These are phyloP conservation scores for Nadsonia starkeyi-henricii DNA, from an alignment of 1,139 yeast species.

Conservation along the genomic window DNA sequence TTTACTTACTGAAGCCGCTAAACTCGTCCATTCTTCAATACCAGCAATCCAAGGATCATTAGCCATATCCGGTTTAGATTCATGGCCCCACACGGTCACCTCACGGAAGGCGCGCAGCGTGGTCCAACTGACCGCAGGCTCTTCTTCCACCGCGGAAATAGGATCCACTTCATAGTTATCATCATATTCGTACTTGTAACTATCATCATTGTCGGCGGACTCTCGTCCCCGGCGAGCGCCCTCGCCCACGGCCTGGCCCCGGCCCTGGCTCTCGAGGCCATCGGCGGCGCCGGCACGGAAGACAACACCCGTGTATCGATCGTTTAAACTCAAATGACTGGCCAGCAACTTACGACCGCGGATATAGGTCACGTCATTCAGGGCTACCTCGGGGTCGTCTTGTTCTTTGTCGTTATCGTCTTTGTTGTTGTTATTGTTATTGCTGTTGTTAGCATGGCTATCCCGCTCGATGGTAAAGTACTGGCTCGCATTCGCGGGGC, in stretches of 20 bases:
- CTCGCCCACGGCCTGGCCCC: no score
- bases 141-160: constrained; percentile 6
- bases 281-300: constrained; percentile 5
- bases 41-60: constrained; percentile 17
- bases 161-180: constrained; percentile 8
- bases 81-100: constrained; percentile 20
- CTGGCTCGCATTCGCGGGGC: constrained; percentile 14
- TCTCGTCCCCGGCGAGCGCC: no score
- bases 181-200: constrained; percentile 5
- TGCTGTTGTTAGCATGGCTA: constrained; percentile 4
- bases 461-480: constrained; percentile 10
- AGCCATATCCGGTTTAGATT: constrained; percentile 12
- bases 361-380: constrained; percentile 11
- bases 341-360: constrained; percentile 18
- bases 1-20: constrained; percentile 14
- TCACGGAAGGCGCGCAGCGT: constrained; percentile 11
- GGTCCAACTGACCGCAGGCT: constrained; percentile 6
- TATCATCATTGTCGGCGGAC: no score
- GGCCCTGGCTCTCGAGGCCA: no score
- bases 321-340: constrained; percentile 9
- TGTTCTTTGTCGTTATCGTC: constrained; percentile 5
- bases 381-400: not conserved
- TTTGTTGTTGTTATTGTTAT: constrained; percentile 1
- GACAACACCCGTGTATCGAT: constrained; percentile 12
- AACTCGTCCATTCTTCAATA: constrained; percentile 13